These are phyloP conservation scores for Mastigamoeba balamuthi DNA, from an alignment of 78 protist genomes.

Conservation along the genomic window DNA sequence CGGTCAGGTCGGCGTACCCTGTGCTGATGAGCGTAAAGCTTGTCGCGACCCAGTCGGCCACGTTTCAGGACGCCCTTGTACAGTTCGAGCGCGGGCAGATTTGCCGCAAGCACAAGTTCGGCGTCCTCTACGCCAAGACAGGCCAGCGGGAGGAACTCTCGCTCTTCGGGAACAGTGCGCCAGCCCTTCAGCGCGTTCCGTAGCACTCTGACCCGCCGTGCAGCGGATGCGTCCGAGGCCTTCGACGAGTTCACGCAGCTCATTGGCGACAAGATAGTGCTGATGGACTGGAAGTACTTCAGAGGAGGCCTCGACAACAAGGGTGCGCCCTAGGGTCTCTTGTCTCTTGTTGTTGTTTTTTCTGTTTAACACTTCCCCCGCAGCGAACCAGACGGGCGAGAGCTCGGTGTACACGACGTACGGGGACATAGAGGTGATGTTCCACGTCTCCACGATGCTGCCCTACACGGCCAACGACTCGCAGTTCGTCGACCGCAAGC, in stretches of 20 bases:
- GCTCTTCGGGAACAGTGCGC: not conserved
- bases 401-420: not conserved
- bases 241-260: slow-evolving; percentile 39
- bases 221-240: slow-evolving; percentile 6
- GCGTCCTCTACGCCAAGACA: not conserved
- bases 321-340: no score
- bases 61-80: not conserved
- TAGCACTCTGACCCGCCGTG: not conserved
- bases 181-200: no score
- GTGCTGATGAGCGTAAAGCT: not conserved
- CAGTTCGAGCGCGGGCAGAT: not conserved
- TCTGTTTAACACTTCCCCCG: no score
- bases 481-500: slow-evolving; percentile 66
- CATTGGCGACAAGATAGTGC: slow-evolving; percentile 32
- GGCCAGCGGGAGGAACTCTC: not conserved
- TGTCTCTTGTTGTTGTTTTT: no score
- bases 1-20: not conserved
- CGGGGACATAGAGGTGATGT: slow-evolving; percentile 44
- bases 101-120: not conserved
- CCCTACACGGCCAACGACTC: slow-evolving; percentile 38
- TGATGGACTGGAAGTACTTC: slow-evolving; percentile 30
- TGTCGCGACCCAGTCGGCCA: not conserved
- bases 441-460: slow-evolving; percentile 59
- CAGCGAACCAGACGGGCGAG: slow-evolving; percentile 3
- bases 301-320: slow-evolving; percentile 52